Evolutionary conservation across 176 grass and related monocot species (phyloP).

Genomic region (Aechmea fasciata): DNA sequence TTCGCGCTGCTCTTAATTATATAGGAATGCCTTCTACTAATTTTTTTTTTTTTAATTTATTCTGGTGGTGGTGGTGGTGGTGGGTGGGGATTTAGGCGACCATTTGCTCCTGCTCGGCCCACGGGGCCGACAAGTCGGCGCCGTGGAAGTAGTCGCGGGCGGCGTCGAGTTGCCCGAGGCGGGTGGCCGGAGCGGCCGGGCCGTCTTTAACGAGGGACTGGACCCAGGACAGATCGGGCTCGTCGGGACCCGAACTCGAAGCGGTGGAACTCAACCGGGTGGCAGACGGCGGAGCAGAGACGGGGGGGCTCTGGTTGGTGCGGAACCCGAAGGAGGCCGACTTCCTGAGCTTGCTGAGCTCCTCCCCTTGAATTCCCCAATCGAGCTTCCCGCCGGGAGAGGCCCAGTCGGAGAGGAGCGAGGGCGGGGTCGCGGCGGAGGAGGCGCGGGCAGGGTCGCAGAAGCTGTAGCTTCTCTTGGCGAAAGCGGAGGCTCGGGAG

Average conservation of each 20-base stretch:
- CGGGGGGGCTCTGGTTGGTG: conserved; percentile 1
- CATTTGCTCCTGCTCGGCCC: conserved; percentile 61
- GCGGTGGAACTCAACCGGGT: not conserved
- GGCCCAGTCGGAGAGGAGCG: conserved; percentile 55
- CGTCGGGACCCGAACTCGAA: not conserved
- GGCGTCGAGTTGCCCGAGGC: not conserved
- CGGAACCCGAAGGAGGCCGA: conserved; percentile 80
- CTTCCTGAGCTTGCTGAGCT: conserved; percentile 89
- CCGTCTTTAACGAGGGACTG: conserved; percentile 61
- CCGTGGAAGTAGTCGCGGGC: not conserved
- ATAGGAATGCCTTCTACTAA: no score
- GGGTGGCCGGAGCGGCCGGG: not conserved
- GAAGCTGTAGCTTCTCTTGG: conserved; percentile 92
- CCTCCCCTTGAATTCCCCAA: conserved; percentile 91
- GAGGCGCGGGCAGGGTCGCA: conserved; percentile 51
- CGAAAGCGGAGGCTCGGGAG: conserved; percentile 24
- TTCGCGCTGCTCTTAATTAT: not conserved
- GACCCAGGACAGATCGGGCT: conserved; percentile 61
- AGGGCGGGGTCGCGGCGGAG: not conserved
- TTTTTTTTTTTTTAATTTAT: no score
- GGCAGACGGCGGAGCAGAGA: not conserved
- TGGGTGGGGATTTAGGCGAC: conserved; percentile 29
- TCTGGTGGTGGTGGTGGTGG: no score
- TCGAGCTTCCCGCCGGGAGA: conserved; percentile 80
- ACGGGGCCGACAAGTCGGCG: conserved; percentile 8